Evolutionary conservation across 805 yeast species (phyloP).

Genomic region (Phaffomyces thermotolerans): DNA sequence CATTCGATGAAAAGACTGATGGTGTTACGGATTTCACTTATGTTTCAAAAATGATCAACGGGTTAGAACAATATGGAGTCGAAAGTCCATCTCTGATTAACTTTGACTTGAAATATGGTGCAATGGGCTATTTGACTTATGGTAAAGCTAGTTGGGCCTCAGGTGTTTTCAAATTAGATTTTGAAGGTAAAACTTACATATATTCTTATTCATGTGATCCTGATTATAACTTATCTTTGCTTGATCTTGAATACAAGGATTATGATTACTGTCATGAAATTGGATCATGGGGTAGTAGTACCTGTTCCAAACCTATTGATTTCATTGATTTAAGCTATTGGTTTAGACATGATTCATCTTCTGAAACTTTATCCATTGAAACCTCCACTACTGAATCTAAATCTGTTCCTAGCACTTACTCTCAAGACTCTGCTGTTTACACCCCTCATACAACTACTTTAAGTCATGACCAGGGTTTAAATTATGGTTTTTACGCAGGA

Average conservation of each 20-base stretch:
- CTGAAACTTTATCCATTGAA: background rate
- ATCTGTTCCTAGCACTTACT: background rate
- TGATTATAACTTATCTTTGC: background rate
- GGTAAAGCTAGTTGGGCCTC: background rate
- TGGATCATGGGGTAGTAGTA: background rate
- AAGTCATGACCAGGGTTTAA: background rate
- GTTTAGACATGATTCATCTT: background rate
- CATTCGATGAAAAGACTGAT: background rate
- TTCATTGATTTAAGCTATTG: background rate
- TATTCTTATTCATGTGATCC: background rate
- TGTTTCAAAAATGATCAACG: background rate
- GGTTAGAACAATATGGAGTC: background rate
- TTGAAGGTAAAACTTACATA: background rate
- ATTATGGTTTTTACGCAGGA: background rate
- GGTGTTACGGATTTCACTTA: background rate
- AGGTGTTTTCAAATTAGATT: background rate
- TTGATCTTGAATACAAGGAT: background rate
- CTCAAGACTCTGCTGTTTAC: background rate
- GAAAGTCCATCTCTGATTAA: background rate
- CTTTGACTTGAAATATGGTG: background rate
- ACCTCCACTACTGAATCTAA: background rate
- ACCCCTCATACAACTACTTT: background rate
- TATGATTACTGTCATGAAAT: background rate
- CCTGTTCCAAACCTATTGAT: background rate
- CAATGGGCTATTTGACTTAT: background rate